Base-by-base conservation (phyloP, 1,139 yeast genomes). In the Scheffersomyces parashehatae region DNA sequence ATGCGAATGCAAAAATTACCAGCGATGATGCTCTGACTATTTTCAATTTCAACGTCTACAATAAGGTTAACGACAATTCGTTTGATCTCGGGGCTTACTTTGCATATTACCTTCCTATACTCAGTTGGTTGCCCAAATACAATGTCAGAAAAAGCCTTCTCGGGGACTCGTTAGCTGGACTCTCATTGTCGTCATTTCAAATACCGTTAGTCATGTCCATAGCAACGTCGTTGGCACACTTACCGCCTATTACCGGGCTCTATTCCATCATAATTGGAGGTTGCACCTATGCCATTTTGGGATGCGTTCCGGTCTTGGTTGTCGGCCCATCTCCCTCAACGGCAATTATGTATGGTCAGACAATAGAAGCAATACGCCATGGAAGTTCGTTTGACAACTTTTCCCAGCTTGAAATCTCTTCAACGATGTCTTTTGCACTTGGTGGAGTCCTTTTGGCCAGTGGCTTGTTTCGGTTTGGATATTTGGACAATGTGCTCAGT, bases 131-230 rank as follows among this genome's bases (percentile, higher is more conserved):
- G 29, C 71, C 71, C 3, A 49, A 55, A 3, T 67, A 67, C 40
- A 39, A 53, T 10, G 40, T 41, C 28, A 14, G 37, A 10, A 43
- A 41, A 10, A 37, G 48, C 9, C 43, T 65, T 13, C 28, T 59
- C 7, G 71, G 72, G 2, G 72, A 67, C 45, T 40, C 58, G 14
- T 49, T 67, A n/a, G 71, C 72, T 2, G 71, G 72, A 0, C 39
- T 65, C 3, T 62, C 70, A 24, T 50, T 67, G 30, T 68, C 71
- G 3, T 58, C 64, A 28, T 66, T 67, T 50, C 72, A 66, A 49
- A 62, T 66, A 33, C 72, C 72, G 5, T 52, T 65, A 31, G 71
- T 65, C 36, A 65, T 67, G 70, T 67, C 71, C 2, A 54, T 66
- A 33, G 63, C 70, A 3, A 59, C 67, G 0, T 60, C 68, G 1